Percentiles rank a stretch among this genome's conserved stretches.
These are phyloP conservation scores for Entomortierella beljakovae DNA, from an alignment of 192 early-diverging fungal genomes.

Conservation along the genomic window DNA sequence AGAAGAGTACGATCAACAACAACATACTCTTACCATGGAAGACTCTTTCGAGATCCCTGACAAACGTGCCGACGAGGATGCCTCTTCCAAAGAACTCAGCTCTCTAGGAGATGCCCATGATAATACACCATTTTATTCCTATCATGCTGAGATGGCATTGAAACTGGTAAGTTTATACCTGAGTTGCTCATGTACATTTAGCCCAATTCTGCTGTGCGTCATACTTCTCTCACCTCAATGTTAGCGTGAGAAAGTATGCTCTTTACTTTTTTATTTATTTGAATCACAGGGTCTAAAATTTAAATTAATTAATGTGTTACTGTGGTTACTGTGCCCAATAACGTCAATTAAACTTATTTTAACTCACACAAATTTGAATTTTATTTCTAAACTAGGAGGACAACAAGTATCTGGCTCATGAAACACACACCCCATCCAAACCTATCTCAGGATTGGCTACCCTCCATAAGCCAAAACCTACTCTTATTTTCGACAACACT, in stretches of 20 bases:
- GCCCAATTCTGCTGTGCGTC: no score
- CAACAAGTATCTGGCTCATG: slow-evolving; percentile 54
- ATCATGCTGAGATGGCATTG: slow-evolving; percentile 47
- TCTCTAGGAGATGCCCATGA: slow-evolving; percentile 26
- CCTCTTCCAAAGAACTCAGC: slow-evolving; percentile 25
- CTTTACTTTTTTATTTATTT: no score
- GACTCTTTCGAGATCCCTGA: slow-evolving; percentile 48
- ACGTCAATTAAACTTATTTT: no score
- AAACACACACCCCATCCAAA: slow-evolving; percentile 54
- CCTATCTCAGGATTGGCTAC: slow-evolving; percentile 12
- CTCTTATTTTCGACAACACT: slow-evolving; percentile 44
- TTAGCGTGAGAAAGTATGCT: no score
- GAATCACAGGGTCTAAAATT: no score
- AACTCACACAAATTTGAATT: background rate
- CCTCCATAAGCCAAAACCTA: slow-evolving; percentile 13
- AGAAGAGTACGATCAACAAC: slow-evolving; percentile 15
- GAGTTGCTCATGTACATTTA: no score
- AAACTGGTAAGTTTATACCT: slow-evolving; percentile 37
- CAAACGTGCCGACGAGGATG: slow-evolving; percentile 38
- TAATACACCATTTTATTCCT: slow-evolving; percentile 51
- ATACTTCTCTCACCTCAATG: no score
- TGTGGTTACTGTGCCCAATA: no score
- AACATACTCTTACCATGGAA: slow-evolving; percentile 19
- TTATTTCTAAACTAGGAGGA: slow-evolving; percentile 27
- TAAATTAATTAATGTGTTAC: no score